phyloP scores from a whole-genome alignment of 2,329 filamentous ascomycete species.

The Escovopsis sp. region DNA sequence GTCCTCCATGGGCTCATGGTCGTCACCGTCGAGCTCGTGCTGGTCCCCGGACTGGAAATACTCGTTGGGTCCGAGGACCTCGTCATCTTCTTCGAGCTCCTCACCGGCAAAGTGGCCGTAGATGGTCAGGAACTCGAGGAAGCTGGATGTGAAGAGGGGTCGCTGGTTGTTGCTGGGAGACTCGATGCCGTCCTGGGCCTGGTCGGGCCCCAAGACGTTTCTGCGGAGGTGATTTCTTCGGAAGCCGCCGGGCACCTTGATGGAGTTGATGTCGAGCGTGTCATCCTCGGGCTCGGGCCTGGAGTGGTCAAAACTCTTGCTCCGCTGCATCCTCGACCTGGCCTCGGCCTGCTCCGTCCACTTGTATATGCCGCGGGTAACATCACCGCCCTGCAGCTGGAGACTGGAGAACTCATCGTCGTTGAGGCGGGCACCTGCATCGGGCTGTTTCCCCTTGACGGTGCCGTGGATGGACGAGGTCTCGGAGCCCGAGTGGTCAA shows the following conservation, averaged over 20 bases:
- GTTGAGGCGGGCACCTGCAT: constrained; percentile 26
- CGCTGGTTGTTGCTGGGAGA: constrained; percentile 19
- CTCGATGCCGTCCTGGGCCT: constrained; percentile 19
- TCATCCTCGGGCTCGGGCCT: constrained; percentile 69
- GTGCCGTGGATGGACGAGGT: constrained; percentile 26
- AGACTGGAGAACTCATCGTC: constrained; percentile 88
- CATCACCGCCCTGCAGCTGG: constrained; percentile 82
- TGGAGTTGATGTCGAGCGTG: constrained; percentile 71
- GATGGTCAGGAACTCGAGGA: constrained; percentile 86
- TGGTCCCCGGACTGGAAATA: constrained; percentile 75
- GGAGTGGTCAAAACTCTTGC: constrained; percentile 72
- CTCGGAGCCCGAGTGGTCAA: constrained; percentile 28
- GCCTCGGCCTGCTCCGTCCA: constrained; percentile 85
- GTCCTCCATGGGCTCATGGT: constrained; percentile 74
- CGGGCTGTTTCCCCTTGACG: constrained; percentile 39
- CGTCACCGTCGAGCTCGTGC: constrained; percentile 46
- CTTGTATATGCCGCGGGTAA: constrained; percentile 87
- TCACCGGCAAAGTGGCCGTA: constrained; percentile 98
- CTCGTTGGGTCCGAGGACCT: constrained; percentile 72
- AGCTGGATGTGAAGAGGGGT: constrained; percentile 74
- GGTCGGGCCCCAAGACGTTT: constrained; percentile 41
- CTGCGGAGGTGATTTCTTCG: constrained; percentile 77
- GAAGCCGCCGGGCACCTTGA: constrained; percentile 89
- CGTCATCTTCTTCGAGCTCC: constrained; percentile 91
- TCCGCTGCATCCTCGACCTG: constrained; percentile 54